phyloP scores from a whole-genome alignment of 2,329 filamentous ascomycete species.

The Trichophyton mentagrophytes region DNA sequence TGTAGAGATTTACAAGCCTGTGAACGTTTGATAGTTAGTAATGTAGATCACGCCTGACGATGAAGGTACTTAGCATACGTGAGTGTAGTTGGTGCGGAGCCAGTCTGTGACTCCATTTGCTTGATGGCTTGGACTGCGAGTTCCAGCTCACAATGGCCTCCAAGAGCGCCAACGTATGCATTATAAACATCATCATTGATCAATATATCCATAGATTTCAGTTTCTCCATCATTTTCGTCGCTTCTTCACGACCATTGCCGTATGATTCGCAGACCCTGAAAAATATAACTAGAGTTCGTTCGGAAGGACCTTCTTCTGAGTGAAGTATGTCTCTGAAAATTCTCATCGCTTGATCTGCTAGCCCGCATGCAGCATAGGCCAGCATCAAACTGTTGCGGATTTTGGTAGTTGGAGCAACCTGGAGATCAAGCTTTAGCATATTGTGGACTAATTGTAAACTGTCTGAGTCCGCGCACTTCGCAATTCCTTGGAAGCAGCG shows the following conservation, averaged over 20 bases:
- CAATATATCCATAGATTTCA: constrained; percentile 62
- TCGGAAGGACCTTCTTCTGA: constrained; percentile 79
- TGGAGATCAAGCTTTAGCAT: constrained; percentile 87
- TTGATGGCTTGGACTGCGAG: constrained; percentile 54
- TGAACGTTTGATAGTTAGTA: not conserved
- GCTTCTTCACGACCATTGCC: constrained; percentile 31
- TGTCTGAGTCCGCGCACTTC: constrained; percentile 45
- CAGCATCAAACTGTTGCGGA: constrained; percentile 78
- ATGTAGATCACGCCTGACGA: not conserved
- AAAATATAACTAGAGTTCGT: constrained; percentile 64
- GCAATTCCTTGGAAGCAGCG: constrained; percentile 65
- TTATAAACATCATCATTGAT: constrained; percentile 61
- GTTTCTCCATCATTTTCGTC: constrained; percentile 43
- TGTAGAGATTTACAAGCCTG: constrained; percentile 64
- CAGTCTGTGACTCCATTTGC: constrained; percentile 53
- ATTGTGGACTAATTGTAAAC: constrained; percentile 68
- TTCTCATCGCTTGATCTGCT: constrained; percentile 55
- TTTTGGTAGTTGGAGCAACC: constrained; percentile 59
- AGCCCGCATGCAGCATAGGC: constrained; percentile 62
- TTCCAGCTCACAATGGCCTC: constrained; percentile 57
- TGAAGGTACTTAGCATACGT: constrained; percentile 47
- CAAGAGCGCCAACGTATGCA: constrained; percentile 64
- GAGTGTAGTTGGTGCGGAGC: constrained; percentile 52
- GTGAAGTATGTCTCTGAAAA: constrained; percentile 73
- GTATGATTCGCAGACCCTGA: constrained; percentile 60